A percentile compares a stretch with the other conserved stretches of the same genome.
Conservation (phyloP, 495 filamentous ascomycete genomes). For the Darksidea phi region DNA sequence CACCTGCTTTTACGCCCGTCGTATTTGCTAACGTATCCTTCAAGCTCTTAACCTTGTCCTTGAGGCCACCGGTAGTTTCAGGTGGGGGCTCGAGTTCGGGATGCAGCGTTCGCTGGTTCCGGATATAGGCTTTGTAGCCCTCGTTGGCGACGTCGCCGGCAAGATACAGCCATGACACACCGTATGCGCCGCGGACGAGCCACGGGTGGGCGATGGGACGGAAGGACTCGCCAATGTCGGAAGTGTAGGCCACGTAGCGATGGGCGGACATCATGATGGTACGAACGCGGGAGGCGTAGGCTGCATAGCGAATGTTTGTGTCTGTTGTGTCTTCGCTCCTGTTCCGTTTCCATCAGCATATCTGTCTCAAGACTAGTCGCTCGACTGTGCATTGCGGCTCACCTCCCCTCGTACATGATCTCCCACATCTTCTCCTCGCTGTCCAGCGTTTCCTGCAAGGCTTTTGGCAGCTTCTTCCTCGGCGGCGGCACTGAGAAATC, state of each 20-base stretch:
- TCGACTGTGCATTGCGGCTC: too few relatives aligned
- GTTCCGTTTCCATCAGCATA: constrained; percentile 13
- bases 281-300: constrained; percentile 80
- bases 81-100: constrained; percentile 43
- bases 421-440: constrained; percentile 77
- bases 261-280: constrained; percentile 89
- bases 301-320: constrained; percentile 82
- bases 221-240: constrained; percentile 95
- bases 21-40: constrained; percentile 7
- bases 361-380: too few relatives aligned
- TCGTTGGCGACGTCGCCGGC: constrained; percentile 88
- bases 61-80: constrained; percentile 8
- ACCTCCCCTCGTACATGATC: constrained; percentile 76
- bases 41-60: neutral
- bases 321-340: constrained; percentile 82
- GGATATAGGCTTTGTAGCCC: constrained; percentile 90
- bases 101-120: constrained; percentile 65
- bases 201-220: constrained; percentile 85
- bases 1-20: constrained; percentile 10
- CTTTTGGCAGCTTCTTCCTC: constrained; percentile 62
- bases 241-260: constrained; percentile 96
- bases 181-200: constrained; percentile 80
- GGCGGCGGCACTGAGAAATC: constrained; percentile 54
- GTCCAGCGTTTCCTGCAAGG: constrained; percentile 72
- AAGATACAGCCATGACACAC: constrained; percentile 87